Base-by-base conservation (phyloP, 129 eudicot species). In the Flaveria brownii region DNA sequence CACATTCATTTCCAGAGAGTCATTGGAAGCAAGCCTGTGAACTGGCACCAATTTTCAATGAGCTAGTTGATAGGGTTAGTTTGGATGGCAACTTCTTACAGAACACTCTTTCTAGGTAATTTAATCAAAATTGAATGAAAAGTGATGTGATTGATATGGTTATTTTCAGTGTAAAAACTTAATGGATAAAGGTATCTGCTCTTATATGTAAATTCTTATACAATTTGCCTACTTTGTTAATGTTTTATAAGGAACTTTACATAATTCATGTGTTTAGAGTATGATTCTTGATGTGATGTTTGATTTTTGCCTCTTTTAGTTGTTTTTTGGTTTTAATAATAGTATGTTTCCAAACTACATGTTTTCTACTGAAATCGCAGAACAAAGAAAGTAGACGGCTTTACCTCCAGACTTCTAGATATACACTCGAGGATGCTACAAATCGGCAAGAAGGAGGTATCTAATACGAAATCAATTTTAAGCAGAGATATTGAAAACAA, bases 391-490 rank as follows among this genome's bases (percentile, higher is more conserved):
- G 98, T 81, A 68, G 98, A 93, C 55, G 84, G 76, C 72, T 93
- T 93, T 75, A 93, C 98, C 52, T 88, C 91, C 43, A 88, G 97
- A 70, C 89, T 93, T 23, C 82, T 93, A 43, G 98, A 93, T 75
- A 91, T 93, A 67, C 98, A 93, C 86, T 82, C 96, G 66, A 87
- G 84, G 91, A 88, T 93, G 96, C 81, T 88, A 72, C 88, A 90
- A 64, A 84, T 82, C 26, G 85, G 88, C 78, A 93, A 93, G 80
- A 87, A 77, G 79, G 97, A 93, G 97, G 98, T 91, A 72, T 75
- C 51, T 59, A 9, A 20, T 56, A 56, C 30, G 1, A 18, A 55
- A 18, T 17, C 4, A 56, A 18, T 55, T 56, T 9, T 56, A 18
- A 56, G 26, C 2, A 18, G 28, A 56, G 14, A 56, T 11, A 20